These are phyloP conservation scores for Sphaerobolus stellatus DNA, from an alignment of 1,284 basidiomycete genomes.

Conservation along the genomic window DNA sequence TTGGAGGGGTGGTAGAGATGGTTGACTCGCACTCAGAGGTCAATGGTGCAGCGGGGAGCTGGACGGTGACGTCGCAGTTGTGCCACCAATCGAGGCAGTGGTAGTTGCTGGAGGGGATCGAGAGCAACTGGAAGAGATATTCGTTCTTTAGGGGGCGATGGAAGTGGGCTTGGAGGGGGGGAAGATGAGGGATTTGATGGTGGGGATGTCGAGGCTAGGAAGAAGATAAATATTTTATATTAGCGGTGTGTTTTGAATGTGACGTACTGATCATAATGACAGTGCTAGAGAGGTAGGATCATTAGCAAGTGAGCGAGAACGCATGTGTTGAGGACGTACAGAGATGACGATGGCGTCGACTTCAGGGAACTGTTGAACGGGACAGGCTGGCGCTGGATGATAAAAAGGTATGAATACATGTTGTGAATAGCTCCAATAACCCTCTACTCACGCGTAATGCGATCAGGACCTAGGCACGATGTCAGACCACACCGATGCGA, in stretches of 20 bases:
- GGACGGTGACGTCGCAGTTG: conserved; percentile 39
- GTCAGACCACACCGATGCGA: conserved; percentile 60
- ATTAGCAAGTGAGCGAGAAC: background rate
- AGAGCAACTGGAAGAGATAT: conserved; percentile 42
- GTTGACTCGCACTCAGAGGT: background rate
- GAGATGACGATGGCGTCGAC: conserved; percentile 65
- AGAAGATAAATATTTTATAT: conserved; percentile 1
- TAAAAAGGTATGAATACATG: background rate
- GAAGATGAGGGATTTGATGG: conserved; percentile 44
- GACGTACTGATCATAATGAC: conserved; percentile 69
- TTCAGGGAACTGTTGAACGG: conserved; percentile 58
- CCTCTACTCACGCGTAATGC: conserved; percentile 49
- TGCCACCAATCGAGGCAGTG: conserved; percentile 77
- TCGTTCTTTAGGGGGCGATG: conserved; percentile 56
- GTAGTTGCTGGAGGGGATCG: conserved; percentile 42
- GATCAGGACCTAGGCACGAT: conserved; percentile 53
- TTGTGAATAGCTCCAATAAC: background rate
- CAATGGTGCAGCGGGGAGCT: conserved; percentile 23
- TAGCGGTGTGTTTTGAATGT: background rate
- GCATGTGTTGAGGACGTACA: conserved; percentile 30
- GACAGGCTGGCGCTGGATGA: conserved; percentile 55
- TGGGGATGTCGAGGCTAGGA: conserved; percentile 53
- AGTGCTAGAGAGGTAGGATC: conserved; percentile 43
- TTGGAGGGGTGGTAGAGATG: background rate
- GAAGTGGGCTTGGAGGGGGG: conserved; percentile 3